Conservation (phyloP, 2,329 filamentous ascomycete genomes). For the Parastagonospora nodorum region DNA sequence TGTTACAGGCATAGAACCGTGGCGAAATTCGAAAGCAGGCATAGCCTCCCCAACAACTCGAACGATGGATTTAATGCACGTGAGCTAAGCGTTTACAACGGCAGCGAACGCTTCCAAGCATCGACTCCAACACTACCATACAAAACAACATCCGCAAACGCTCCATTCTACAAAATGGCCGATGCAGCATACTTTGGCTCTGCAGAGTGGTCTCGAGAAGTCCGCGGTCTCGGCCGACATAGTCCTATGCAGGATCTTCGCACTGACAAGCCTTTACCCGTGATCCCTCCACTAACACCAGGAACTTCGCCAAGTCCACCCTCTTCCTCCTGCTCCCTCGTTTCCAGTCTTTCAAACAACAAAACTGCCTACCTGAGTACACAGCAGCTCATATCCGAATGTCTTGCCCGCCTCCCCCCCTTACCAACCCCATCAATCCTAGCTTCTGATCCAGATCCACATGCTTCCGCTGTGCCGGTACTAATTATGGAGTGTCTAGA, state of each 20-base stretch:
- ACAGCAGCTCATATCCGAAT: not conserved
- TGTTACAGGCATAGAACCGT: slow-evolving; percentile 5
- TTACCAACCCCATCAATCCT: too few relatives aligned
- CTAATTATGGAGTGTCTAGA: too few relatives aligned
- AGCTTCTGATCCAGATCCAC: not conserved
- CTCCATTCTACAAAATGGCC: not conserved
- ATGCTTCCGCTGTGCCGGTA: too few relatives aligned
- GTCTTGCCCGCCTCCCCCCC: not conserved
- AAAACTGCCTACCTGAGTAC: not conserved
- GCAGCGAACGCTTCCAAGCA: not conserved
- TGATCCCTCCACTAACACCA: not conserved
- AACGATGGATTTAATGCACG: not conserved
- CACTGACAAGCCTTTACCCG: not conserved
- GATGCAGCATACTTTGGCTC: not conserved
- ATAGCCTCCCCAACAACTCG: not conserved
- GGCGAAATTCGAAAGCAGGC: too few relatives aligned
- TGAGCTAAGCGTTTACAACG: too few relatives aligned
- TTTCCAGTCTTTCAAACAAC: not conserved
- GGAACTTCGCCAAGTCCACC: not conserved
- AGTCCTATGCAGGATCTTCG: not conserved
- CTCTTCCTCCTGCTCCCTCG: not conserved
- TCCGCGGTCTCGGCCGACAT: not conserved
- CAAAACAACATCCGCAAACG: too few relatives aligned
- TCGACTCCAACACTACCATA: too few relatives aligned
- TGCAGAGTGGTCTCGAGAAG: not conserved